Evolutionary conservation across 805 yeast genomes (phyloP), one percentile per base, ranked within the genome.

Genomic region (Kodamaea hsintzibuensis): DNA sequence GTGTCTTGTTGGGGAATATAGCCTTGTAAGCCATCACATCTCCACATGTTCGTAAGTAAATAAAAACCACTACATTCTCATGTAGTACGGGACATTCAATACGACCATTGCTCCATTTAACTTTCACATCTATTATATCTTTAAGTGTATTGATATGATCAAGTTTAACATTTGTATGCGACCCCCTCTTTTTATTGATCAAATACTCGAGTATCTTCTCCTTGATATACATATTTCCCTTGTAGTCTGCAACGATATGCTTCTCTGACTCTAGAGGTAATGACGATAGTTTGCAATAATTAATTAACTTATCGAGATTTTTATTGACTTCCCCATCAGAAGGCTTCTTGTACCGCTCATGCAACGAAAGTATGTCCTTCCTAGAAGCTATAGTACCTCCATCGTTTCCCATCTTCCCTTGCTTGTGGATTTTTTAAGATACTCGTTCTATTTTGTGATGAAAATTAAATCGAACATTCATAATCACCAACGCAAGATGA

Each of bases 351-450:
- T 17, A 17, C 6, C 38, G n/a, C 17, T 39, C 27, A 49, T 67
- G 68, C 3, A 72, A 53, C 8, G 72, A 64, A 17, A 70, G 52
- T 10, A 82, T 74, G 56, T 85, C 88, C 55, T 76, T 76, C 30
- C 89, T 72, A 50, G 79, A 80, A 13, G 86, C 84, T 16, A 86
- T 80, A 0, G 89, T 78, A 2, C 92, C 91, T n/a, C 93, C 93
- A 64, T 88, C 93, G 56, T 82, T 83, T 9, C 69, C 70, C 69
- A 66, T 66, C 30, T 13, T 18, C 25, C 25, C 6, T 13, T 14
- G 42, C 42, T 30, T 6, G 33, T 7, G 33, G 33, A 27, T 27
- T 16, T 38, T 6, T 38, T n/a, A n/a, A n/a, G n/a, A n/a, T n/a
- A n/a, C n/a, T n/a, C 42, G 14, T 17, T 39, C 43, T 3, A 40